Evolutionary conservation across 805 yeast species (phyloP), one percentile per base, ranked within the genome.

Genomic region (Zygosaccharomyces bisporus): DNA sequence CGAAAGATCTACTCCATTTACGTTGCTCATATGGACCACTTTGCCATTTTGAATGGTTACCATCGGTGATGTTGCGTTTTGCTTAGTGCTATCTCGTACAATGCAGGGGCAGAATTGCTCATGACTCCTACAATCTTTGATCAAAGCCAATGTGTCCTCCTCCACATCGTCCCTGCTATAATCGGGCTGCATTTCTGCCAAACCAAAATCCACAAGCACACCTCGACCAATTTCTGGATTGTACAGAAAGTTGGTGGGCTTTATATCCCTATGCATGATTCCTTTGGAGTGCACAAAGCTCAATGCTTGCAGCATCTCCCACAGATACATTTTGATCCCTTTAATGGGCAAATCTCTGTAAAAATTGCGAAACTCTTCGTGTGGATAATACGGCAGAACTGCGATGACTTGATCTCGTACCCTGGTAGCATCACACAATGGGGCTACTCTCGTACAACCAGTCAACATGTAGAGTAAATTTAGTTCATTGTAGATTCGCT

Each of bases 401-500:
- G 96, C 96, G 37, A 91, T 73, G 10, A 93, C 95, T 68, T 93
- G 98, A 64, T 93, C 99, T 56, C 86, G 86, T 57, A 76, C 75
- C 49, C 99, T 73, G 43, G 88, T 64, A 0, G 95, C 96, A 55
- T 95, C 96, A 35, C 91, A 75, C 41, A 93, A 68, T 1, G 97
- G 96, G 1, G 96, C 95, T 23, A 93, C 88, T 50, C 82, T 79
- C 0, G 77, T 71, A 50, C 83, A 80, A 0, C 86, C 86, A 6
- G 82, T 73, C 40, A 87, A 64, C 49, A 74, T 75, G 59, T 84
- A 83, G 24, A 93, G 72, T 37, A 93, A 68, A 51, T 83, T 83
- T 51, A 93, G 74, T 64, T 93, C 99, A 62, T 90, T 90, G 55
- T 78, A 80, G 34, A 93, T 91, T 64, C 99, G 76, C 50, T 80